These are phyloP conservation scores for Blastocystis sp. DNA, from an alignment of 352 stramenopile genomes.

Conservation along the genomic window DNA sequence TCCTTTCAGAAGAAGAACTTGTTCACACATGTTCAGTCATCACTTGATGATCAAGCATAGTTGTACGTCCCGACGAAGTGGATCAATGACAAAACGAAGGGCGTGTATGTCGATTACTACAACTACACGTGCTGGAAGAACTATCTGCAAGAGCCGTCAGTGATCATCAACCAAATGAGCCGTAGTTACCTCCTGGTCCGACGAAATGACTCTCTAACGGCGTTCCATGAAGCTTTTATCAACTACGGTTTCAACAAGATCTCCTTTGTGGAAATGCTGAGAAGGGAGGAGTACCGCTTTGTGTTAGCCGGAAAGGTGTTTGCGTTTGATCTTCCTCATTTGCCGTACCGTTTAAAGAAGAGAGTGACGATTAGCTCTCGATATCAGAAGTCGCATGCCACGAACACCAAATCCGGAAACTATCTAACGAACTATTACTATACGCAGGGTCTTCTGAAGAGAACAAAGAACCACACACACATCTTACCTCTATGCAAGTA, in stretches of 20 bases:
- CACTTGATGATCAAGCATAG: background rate
- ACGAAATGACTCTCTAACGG: constrained; percentile 19
- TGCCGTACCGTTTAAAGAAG: background rate
- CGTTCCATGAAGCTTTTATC: constrained; percentile 22
- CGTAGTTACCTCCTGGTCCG: constrained; percentile 43
- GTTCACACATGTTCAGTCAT: constrained; percentile 50
- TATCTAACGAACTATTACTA: constrained; percentile 56
- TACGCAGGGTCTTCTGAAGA: constrained; percentile 18
- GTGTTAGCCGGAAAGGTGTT: constrained; percentile 34
- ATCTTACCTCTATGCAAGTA: constrained; percentile 39
- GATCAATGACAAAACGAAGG: background rate
- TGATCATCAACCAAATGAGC: background rate
- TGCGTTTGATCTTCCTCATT: constrained; percentile 62
- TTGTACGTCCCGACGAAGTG: background rate
- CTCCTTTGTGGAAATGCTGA: constrained; percentile 38
- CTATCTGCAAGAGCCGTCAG: constrained; percentile 22
- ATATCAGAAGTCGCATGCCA: constrained; percentile 26
- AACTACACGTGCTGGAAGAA: constrained; percentile 54
- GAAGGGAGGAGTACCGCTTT: constrained; percentile 37
- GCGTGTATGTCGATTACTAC: background rate
- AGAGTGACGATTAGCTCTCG: background rate
- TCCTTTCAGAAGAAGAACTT: constrained; percentile 19
- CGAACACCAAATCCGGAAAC: background rate
- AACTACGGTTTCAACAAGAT: constrained; percentile 68
- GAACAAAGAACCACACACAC: constrained; percentile 36